These are phyloP conservation scores for Penicillium bialowiezense DNA, from an alignment of 495 filamentous ascomycete genomes.

Conservation along the genomic window DNA sequence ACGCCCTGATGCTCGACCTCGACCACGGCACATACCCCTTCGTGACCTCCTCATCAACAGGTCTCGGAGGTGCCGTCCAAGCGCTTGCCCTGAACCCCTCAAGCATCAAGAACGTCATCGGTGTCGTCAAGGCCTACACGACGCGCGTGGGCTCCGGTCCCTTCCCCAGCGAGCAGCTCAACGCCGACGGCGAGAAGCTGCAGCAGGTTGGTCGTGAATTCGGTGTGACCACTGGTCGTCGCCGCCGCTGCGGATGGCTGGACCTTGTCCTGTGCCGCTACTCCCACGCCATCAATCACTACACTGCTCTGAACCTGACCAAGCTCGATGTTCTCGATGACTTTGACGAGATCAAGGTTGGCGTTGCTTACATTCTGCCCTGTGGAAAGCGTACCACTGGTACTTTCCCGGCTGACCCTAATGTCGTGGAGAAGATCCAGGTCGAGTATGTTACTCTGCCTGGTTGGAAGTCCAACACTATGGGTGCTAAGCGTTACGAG, in stretches of 20 bases:
- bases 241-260: slow-evolving; percentile 84
- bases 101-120: slow-evolving; percentile 62
- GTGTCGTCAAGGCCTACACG: slow-evolving; percentile 83
- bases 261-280: slow-evolving; percentile 86
- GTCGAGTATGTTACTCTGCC: slow-evolving; percentile 70
- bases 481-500: slow-evolving; percentile 56
- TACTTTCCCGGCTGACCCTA: slow-evolving; percentile 68
- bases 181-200: slow-evolving; percentile 61
- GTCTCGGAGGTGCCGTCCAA: slow-evolving; percentile 72
- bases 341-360: slow-evolving; percentile 78
- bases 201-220: slow-evolving; percentile 64
- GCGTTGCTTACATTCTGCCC: slow-evolving; percentile 62
- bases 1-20: slow-evolving; percentile 79
- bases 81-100: slow-evolving; percentile 55
- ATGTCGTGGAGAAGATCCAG: slow-evolving; percentile 54
- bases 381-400: slow-evolving; percentile 51
- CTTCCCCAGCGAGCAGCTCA: slow-evolving; percentile 80
- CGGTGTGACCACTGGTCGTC: slow-evolving; percentile 82
- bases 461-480: slow-evolving; percentile 75
- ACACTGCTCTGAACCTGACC: slow-evolving; percentile 77
- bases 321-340: slow-evolving; percentile 87
- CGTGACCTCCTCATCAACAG: slow-evolving; percentile 77
- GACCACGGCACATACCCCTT: slow-evolving; percentile 82
- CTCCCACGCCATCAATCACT: slow-evolving; percentile 68
- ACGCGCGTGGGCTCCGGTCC: slow-evolving; percentile 77